These are phyloP conservation scores for Euphrasia arctica DNA, from an alignment of 305 asterid genomes.

Conservation along the genomic window DNA sequence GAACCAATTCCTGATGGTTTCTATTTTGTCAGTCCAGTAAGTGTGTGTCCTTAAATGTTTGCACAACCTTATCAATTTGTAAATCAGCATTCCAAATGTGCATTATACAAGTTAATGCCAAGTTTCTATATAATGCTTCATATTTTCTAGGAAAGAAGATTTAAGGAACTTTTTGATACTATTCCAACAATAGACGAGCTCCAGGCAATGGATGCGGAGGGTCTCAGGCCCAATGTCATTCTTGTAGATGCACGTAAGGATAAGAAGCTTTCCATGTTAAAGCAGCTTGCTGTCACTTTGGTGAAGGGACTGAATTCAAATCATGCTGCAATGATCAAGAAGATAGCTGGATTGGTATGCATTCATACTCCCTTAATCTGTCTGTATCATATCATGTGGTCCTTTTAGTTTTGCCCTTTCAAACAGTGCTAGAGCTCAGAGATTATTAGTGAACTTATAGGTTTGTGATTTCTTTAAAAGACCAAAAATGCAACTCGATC, in stretches of 20 bases:
- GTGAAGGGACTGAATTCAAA: conserved; percentile 71
- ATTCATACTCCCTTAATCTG: conserved; percentile 9
- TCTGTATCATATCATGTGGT: no score
- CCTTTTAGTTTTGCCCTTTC: neutral
- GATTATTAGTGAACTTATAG: conserved; percentile 26
- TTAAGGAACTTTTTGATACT: conserved; percentile 77
- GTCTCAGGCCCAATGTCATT: conserved; percentile 75
- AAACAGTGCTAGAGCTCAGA: neutral
- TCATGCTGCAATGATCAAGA: conserved; percentile 66
- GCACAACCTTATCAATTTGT: neutral
- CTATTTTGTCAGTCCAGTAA: conserved; percentile 76
- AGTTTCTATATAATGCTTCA: conserved; percentile 24
- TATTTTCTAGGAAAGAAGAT: conserved; percentile 79
- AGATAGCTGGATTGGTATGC: conserved; percentile 89
- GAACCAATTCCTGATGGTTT: conserved; percentile 90
- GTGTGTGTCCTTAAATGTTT: conserved; percentile 26
- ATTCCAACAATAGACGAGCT: conserved; percentile 83
- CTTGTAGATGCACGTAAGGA: conserved; percentile 76
- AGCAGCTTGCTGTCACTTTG: conserved; percentile 72
- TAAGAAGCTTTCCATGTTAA: conserved; percentile 89
- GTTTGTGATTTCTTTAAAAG: conserved; percentile 74
- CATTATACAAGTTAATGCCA: neutral
- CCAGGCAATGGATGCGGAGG: conserved; percentile 65
- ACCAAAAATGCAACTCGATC: conserved; percentile 54
- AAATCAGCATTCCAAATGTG: no score